phyloP scores from a whole-genome alignment of 129 eudicot genomes.

The Pseudognaphalium luteoalbum region DNA sequence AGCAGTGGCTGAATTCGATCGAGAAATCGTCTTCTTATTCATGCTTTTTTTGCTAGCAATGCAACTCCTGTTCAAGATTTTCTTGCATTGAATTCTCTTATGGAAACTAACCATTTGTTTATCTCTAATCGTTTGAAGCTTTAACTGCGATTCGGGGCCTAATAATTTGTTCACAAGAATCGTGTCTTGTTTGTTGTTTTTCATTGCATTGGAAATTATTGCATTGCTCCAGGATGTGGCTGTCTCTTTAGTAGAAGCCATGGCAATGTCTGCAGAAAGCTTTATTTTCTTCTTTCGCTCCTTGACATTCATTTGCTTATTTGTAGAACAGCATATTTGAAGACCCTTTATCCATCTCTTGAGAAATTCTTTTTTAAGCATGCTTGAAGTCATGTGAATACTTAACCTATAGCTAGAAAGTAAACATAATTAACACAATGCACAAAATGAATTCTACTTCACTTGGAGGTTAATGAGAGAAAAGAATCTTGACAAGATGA shows the following conservation, averaged over 20 bases:
- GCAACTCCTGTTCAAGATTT: constrained; percentile 47
- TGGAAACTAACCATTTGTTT: constrained; percentile 7
- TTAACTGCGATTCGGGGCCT: constrained; percentile 6
- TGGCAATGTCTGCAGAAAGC: constrained; percentile 71
- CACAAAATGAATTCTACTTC: not conserved
- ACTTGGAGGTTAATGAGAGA: not conserved
- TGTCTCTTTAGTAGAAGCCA: constrained; percentile 56
- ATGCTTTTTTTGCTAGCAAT: constrained; percentile 18
- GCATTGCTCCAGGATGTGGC: constrained; percentile 62
- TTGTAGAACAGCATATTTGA: constrained; percentile 46
- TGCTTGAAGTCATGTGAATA: constrained; percentile 32
- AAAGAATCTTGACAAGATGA: not conserved
- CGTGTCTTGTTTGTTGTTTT: constrained; percentile 25
- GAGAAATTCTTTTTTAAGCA: constrained; percentile 52
- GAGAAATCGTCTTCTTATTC: constrained; percentile 13
- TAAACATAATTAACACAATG: not conserved
- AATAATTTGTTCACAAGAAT: constrained; percentile 31
- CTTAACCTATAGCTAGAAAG: constrained; percentile 13
- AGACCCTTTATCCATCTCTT: constrained; percentile 75
- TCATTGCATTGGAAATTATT: constrained; percentile 44
- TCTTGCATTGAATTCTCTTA: constrained; percentile 44
- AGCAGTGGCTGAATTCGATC: constrained; percentile 27
- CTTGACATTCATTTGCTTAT: constrained; percentile 46
- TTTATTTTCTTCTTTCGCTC: constrained; percentile 65
- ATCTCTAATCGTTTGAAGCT: not conserved